Base-by-base conservation (phyloP, 441 rosid genomes). In the Euphorbia corollata region DNA sequence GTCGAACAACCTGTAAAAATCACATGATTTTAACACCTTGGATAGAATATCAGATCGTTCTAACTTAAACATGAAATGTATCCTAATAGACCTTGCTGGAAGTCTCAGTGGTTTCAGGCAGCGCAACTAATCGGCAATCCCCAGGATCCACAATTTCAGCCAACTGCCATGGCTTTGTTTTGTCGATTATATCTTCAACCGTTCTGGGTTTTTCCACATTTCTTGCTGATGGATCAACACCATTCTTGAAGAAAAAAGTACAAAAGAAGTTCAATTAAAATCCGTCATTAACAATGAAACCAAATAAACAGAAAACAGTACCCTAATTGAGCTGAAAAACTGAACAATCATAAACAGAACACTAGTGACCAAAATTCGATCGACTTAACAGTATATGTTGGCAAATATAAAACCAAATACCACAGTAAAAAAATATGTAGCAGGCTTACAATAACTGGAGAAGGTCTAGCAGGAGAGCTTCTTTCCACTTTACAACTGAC, bases 401-500 rank as follows among this genome's bases (percentile, higher is more conserved):
- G 23, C 48, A 6, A 20, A 43, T 65, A 20, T 34, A 55, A 38
- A 22, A 18, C 22, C 15, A 51, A 64, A 75, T 30, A n/a, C 24
- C 43, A 47, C 65, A 43, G n/a, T 18, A 36, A 48, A n/a, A 76
- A 59, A 71, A 51, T n/a, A 60, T 47, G 23, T 18, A 48, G 67
- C 32, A 34, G 20, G 67, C 83, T 48, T 85, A 92, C 98, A 78
- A 81, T 77, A 41, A 85, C 68, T 10, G 91, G 84, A 73, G 96
- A 78, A 64, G 85, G 87, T 79, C 89, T 79, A 74, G 72, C 92
- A 43, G 96, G 98, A 69, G 97, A 92, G 80, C 84, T 87, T 73
- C 89, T 83, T 82, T 90, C 96, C 74, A 83, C 86, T 83, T 92
- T 92, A 78, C 84, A 80, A 69, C 74, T 86, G 70, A 81, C 89